Conservation (phyloP, 805 yeast species). For the Zygosaccharomyces kombuchaensis region DNA sequence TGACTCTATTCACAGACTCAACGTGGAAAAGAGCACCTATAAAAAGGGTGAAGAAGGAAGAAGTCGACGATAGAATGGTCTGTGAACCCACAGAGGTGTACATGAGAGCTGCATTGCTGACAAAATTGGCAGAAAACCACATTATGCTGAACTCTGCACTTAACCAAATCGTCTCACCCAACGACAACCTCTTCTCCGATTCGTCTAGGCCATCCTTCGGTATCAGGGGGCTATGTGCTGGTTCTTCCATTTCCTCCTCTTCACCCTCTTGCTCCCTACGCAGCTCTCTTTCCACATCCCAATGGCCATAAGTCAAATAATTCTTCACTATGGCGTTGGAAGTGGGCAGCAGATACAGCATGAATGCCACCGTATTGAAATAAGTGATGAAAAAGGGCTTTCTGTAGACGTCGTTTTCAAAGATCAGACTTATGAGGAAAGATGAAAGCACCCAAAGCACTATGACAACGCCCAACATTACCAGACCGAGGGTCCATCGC, state of each 20-base stretch:
- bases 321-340: conserved; percentile 26
- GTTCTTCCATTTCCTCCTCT: conserved; percentile 1
- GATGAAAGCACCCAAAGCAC: conserved; percentile 89
- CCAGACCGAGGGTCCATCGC: conserved; percentile 72
- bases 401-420: conserved; percentile 63
- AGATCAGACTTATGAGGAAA: conserved; percentile 72
- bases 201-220: conserved; percentile 14
- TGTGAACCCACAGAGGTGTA: conserved; percentile 93
- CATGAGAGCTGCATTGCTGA: conserved; percentile 79
- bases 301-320: conserved; percentile 30
- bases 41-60: conserved; percentile 85
- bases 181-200: conserved; percentile 21
- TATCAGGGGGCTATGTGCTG: conserved; percentile 13
- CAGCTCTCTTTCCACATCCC: conserved; percentile 28
- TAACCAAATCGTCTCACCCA: conserved; percentile 63
- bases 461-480: conserved; percentile 70
- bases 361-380: conserved; percentile 81
- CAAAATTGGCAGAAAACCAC: conserved; percentile 88
- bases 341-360: conserved; percentile 69
- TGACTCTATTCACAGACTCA: conserved; percentile 61
- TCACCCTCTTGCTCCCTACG: conserved; percentile 32
- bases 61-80: conserved; percentile 86
- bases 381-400: conserved; percentile 94
- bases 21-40: conserved; percentile 71
- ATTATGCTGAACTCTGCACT: conserved; percentile 78